Base-by-base conservation (phyloP, 441 rosid genomes). In the Arabidopsis hybrid region DNA sequence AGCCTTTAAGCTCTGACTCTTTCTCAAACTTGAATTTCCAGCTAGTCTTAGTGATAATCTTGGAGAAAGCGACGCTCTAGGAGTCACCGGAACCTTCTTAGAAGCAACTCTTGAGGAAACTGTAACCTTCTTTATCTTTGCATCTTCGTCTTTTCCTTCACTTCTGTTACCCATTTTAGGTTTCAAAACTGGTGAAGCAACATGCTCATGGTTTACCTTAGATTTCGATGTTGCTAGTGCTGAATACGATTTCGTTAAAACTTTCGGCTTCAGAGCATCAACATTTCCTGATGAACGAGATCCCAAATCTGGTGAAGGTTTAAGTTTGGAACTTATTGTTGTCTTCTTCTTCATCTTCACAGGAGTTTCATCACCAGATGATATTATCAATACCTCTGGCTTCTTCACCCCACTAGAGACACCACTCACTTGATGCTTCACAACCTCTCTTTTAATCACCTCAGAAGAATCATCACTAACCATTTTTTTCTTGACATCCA, bases 1-100 rank as follows among this genome's bases (percentile, higher is more conserved):
- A 53, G 65, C 82, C 65, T 80, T 84, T 63, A 76, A 73, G 75
- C 72, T 81, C 78, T 64, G 80, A 38, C 75, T 69, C 75, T 88
- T 85, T 67, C 77, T 81, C 29, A 73, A 45, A 61, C 66, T 74
- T 69, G 80, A 69, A 78, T 73, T 83, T 46, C 78, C 78, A 36
- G 73, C 71, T 78, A 71, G 45, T 72, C 72, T 55, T 57, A 75
- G 21, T 46, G 84, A 64, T 45, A 83, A 50, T 60, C 77, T 87
- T 43, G 83, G 65, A 45, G 93, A 83, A 63, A 71, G 47, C 5
- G 82, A 74, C 60, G 76, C 74, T 75, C 75, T 83, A 5, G 78
- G 82, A 21, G 81, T 68, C 67, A 70, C 72, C 11, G 74, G 68
- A 46, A 60, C 78, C 71, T 86, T 83, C 81, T 76, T 86, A 43